Conservation (phyloP, 2,329 filamentous ascomycete species). For the Colletotrichum incanum region DNA sequence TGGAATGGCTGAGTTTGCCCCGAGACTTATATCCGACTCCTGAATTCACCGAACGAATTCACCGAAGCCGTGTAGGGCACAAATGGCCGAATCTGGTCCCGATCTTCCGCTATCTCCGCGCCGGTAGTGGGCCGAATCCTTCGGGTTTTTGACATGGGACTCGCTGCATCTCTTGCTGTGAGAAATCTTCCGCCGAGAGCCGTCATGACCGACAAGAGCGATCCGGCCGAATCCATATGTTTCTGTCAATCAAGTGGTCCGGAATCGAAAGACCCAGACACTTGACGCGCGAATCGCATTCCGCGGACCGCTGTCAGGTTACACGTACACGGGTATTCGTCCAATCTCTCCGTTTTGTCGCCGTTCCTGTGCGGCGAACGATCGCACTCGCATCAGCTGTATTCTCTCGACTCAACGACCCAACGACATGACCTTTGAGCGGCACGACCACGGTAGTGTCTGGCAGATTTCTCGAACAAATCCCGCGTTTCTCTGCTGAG, state of each 20-base stretch:
- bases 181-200: neutral
- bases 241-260: slow-evolving; percentile 17
- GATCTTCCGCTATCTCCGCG: slow-evolving; percentile 9
- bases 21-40: neutral
- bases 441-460: slow-evolving; percentile 6
- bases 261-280: slow-evolving; percentile 4
- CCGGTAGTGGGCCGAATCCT: slow-evolving; percentile 20
- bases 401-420: neutral
- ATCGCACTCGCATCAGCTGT: slow-evolving; percentile 29
- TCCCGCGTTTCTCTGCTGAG: slow-evolving; percentile 15
- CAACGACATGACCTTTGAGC: neutral
- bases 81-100: neutral
- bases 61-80: slow-evolving; percentile 1
- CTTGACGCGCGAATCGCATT: slow-evolving; percentile 34
- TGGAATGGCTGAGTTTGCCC: no score
- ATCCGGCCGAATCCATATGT: neutral
- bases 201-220: slow-evolving; percentile 5
- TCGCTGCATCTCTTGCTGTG: neutral
- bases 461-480: slow-evolving; percentile 32
- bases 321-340: neutral
- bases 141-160: slow-evolving; percentile 23
- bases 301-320: neutral
- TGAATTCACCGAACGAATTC: slow-evolving; percentile 16
- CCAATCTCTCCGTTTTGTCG: slow-evolving; percentile 3
- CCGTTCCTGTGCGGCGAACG: slow-evolving; percentile 6